Evolutionary conservation across 2,329 filamentous ascomycete species (phyloP).

Genomic region (Nemania serpens): DNA sequence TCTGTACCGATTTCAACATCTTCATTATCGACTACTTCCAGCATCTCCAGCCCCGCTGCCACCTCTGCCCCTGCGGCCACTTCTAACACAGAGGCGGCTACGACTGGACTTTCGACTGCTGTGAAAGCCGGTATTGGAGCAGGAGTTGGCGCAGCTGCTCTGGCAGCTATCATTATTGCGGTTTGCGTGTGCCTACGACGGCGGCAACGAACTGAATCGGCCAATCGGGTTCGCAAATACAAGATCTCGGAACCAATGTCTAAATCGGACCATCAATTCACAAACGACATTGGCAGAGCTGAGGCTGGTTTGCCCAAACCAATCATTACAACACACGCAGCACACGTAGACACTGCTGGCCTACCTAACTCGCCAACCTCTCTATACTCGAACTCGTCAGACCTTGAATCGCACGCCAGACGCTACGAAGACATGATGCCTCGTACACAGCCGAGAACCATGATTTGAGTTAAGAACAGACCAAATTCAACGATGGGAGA

Average conservation of each 20-base stretch:
- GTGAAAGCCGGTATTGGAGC: slow-evolving; percentile 57
- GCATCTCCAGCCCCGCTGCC: not conserved
- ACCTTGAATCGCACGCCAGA: slow-evolving; percentile 55
- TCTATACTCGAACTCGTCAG: slow-evolving; percentile 35
- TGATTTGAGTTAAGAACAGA: slow-evolving; percentile 33
- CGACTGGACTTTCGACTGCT: slow-evolving; percentile 46
- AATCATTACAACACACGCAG: slow-evolving; percentile 22
- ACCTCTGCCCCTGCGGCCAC: slow-evolving; percentile 4
- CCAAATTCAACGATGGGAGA: not conserved
- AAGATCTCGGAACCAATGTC: slow-evolving; percentile 59
- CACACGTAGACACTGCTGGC: not conserved
- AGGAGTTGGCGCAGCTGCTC: slow-evolving; percentile 49
- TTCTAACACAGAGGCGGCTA: not conserved
- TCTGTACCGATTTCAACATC: slow-evolving; percentile 17
- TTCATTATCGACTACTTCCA: slow-evolving; percentile 20
- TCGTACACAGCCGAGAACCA: slow-evolving; percentile 52
- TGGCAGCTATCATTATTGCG: slow-evolving; percentile 47
- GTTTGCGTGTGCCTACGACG: slow-evolving; percentile 48
- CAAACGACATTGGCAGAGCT: slow-evolving; percentile 34
- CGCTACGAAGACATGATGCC: slow-evolving; percentile 64
- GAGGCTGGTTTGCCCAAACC: slow-evolving; percentile 33
- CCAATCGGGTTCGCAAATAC: slow-evolving; percentile 37
- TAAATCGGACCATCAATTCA: slow-evolving; percentile 47
- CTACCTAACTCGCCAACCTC: slow-evolving; percentile 31
- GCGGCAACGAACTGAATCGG: slow-evolving; percentile 36